A percentile compares a stretch with the other conserved stretches of the same genome.
phyloP scores from a whole-genome alignment of 2,329 filamentous ascomycete species.

The Diaporthe sp. region DNA sequence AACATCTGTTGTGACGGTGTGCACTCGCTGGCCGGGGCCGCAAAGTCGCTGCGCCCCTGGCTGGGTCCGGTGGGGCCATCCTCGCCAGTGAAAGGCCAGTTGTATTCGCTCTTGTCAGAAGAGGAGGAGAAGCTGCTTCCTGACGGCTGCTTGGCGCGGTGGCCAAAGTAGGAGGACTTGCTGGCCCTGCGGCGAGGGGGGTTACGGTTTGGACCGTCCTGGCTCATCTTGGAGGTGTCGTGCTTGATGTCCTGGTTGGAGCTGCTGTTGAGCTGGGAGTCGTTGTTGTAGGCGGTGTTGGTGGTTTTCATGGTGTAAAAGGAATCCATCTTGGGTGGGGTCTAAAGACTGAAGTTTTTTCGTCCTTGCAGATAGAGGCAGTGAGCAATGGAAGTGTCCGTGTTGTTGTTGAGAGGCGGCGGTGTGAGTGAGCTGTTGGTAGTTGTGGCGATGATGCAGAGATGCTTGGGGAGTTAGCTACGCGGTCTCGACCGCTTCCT shows the following conservation, averaged over 20 bases:
- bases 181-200: conserved; percentile 20
- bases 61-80: conserved; percentile 1
- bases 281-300: conserved; percentile 25
- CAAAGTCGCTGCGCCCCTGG: conserved; percentile 16
- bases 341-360: conserved; percentile 12
- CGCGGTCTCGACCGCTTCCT: conserved; percentile 24
- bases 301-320: conserved; percentile 21
- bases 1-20: conserved; percentile 27
- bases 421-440: conserved; percentile 21
- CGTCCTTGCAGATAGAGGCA: neutral
- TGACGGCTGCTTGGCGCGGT: conserved; percentile 24
- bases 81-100: conserved; percentile 2
- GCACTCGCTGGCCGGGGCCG: neutral
- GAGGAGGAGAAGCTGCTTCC: conserved; percentile 26
- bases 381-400: neutral
- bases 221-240: conserved; percentile 15
- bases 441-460: conserved; percentile 13
- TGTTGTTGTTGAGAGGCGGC: conserved; percentile 6
- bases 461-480: conserved; percentile 10
- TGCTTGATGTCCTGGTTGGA: conserved; percentile 8
- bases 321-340: conserved; percentile 32
- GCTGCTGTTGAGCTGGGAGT: conserved; percentile 2
- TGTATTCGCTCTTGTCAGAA: conserved; percentile 29
- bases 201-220: neutral
- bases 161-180: conserved; percentile 30